These are phyloP conservation scores for Aureobasidium sp. DNA, from an alignment of 2,329 filamentous ascomycete species.

Conservation along the genomic window DNA sequence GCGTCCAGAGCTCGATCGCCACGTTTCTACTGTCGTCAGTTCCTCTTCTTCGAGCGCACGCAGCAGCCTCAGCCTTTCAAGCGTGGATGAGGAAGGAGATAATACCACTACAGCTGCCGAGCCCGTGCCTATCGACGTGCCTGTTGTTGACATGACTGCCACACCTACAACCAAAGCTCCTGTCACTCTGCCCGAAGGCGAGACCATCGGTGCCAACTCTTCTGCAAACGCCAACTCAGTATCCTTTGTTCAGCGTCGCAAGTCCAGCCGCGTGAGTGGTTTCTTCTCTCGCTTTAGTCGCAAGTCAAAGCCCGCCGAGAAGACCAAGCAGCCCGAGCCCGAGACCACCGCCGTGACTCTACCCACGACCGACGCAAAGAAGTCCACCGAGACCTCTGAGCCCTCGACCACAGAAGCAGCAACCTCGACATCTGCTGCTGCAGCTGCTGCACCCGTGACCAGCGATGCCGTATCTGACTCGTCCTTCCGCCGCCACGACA, in stretches of 20 bases:
- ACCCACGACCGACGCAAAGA: conserved; percentile 46
- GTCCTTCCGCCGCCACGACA: conserved; percentile 16
- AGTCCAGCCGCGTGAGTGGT: conserved; percentile 26
- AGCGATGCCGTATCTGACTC: conserved; percentile 6
- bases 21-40: conserved; percentile 27
- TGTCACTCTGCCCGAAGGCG: neutral
- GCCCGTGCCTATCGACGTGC: neutral
- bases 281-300: conserved; percentile 35
- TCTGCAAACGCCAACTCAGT: neutral
- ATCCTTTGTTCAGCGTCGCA: conserved; percentile 21
- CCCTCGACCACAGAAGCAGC: conserved; percentile 13
- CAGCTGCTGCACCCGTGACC: conserved; percentile 8
- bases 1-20: conserved; percentile 26
- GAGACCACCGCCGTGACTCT: conserved; percentile 38
- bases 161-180: neutral
- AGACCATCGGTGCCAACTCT: neutral
- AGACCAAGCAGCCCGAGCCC: conserved; percentile 3
- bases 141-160: neutral
- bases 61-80: conserved; percentile 13
- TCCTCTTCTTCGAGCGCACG: conserved; percentile 18
- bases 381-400: conserved; percentile 30
- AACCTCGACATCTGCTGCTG: conserved; percentile 4
- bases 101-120: neutral
- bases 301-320: conserved; percentile 28
- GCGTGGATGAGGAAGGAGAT: conserved; percentile 17